phyloP scores from a whole-genome alignment of 805 yeast species.

The Monosporozyma servazzii region DNA sequence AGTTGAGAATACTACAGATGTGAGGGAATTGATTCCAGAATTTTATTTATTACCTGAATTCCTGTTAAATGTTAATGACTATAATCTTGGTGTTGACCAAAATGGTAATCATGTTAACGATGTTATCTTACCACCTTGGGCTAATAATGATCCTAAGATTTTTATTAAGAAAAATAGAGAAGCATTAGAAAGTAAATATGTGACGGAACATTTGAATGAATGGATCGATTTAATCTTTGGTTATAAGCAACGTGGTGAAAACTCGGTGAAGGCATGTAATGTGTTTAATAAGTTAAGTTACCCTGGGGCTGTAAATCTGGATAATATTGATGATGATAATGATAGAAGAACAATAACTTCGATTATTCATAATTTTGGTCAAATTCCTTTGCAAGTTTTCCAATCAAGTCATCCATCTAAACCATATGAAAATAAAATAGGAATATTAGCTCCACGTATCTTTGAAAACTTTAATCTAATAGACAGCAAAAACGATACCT shows the following conservation, averaged over 20 bases:
- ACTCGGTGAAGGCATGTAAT: conserved; percentile 57
- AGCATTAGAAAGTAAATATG: conserved; percentile 77
- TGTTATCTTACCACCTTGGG: conserved; percentile 78
- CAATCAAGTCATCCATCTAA: conserved; percentile 53
- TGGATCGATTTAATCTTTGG: conserved; percentile 90
- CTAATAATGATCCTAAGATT: conserved; percentile 61
- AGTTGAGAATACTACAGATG: conserved; percentile 74
- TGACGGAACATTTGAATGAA: conserved; percentile 60
- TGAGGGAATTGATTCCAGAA: conserved; percentile 79
- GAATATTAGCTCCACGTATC: background rate
- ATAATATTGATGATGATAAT: conserved; percentile 58
- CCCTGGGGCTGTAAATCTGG: conserved; percentile 74
- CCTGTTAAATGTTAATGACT: conserved; percentile 51
- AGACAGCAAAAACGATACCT: background rate
- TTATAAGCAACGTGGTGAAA: conserved; percentile 61
- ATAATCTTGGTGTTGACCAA: conserved; percentile 64
- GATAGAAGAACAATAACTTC: conserved; percentile 74
- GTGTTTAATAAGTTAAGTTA: conserved; percentile 81
- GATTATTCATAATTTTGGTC: conserved; percentile 86
- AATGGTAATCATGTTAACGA: conserved; percentile 46
- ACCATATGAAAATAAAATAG: background rate
- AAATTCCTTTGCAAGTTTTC: conserved; percentile 72
- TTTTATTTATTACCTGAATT: conserved; percentile 79
- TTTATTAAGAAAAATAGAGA: conserved; percentile 70
- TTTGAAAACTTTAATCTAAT: background rate